Base-by-base conservation (phyloP, 169 alveolate species). In the Toxoplasma gondii region DNA sequence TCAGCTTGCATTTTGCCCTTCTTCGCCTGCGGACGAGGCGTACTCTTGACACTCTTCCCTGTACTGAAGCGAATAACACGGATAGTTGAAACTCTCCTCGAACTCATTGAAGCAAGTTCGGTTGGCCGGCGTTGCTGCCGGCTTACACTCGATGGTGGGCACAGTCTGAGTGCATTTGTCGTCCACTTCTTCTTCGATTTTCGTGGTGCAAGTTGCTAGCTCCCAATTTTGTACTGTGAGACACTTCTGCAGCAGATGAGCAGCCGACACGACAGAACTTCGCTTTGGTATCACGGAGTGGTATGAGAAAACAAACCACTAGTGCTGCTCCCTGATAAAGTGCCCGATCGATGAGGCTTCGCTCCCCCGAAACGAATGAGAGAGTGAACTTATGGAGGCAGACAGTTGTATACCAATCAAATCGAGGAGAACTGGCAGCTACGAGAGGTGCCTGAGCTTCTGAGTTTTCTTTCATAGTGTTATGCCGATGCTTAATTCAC, bases 171-270 rank as follows among this genome's bases (percentile, higher is more conserved):
- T 88, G 44, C 93, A 88, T 7, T 17, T 39, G 38, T 29, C 81
- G 16, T 36, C 41, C 58, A 67, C 83, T 69, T 67, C 93, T 88
- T 58, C 84, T 39, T 58, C 81, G 34, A 88, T 39, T 82, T 4
- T 34, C 34, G 36, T 31, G 43, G 84, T 38, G 58, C 93, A 88
- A 22, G 12, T 49, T 34, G 39, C 83, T 39, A 43, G n/a, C 27
- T 45, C 93, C 87, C 84, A 88, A 9, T 88, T 34, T 17, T n/a
- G 93, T 4, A 88, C 84, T 10, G 93, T 88, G 36, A 44, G 54
- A 31, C 93, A 88, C 84, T 49, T 88, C 93, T 82, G 53, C 67
- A 36, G 84, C 39, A 31, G n/a, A 29, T 29, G 41, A 69, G n/a
- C 17, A 17, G 44, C 39, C 45, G 39, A 74, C 84, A 74, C 45